Conservation (phyloP, 2,329 filamentous ascomycete genomes). For the Colletotrichum simmondsii region DNA sequence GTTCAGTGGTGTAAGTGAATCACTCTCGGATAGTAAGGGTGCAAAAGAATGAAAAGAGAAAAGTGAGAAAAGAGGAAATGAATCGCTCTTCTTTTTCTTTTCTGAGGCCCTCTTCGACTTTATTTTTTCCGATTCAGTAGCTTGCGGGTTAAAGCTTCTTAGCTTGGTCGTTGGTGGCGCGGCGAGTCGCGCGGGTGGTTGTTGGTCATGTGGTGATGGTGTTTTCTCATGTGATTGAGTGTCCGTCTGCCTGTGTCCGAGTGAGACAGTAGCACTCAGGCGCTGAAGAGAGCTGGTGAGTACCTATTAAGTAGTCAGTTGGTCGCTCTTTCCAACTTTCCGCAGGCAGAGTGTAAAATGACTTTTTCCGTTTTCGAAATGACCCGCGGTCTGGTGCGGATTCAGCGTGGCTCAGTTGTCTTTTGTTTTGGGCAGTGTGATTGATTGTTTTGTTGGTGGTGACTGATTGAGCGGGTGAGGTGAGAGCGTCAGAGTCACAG, state of each 20-base stretch:
- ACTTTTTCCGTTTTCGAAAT: background rate
- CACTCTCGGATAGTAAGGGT: background rate
- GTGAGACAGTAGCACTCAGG: background rate
- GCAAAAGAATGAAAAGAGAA: background rate
- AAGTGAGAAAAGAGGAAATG: background rate
- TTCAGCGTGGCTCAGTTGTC: background rate
- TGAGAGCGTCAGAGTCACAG: background rate
- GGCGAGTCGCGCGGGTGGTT: constrained; percentile 4
- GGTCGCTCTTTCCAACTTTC: background rate
- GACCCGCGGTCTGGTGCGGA: background rate
- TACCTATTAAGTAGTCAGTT: background rate
- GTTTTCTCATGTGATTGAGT: constrained; percentile 18
- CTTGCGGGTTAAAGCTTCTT: background rate
- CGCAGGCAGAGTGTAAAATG: background rate
- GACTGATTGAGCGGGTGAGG: background rate
- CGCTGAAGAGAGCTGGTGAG: background rate
- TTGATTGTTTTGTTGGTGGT: background rate
- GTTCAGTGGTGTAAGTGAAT: background rate
- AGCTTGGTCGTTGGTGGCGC: constrained; percentile 1
- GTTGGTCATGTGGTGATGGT: constrained; percentile 19
- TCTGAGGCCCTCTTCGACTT: background rate
- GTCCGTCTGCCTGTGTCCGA: background rate
- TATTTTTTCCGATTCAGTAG: background rate
- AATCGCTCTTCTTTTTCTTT: background rate
- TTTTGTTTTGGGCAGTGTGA: background rate